Conservation (phyloP, 1,139 yeast genomes). For the Blastobotrys malaysiensis region DNA sequence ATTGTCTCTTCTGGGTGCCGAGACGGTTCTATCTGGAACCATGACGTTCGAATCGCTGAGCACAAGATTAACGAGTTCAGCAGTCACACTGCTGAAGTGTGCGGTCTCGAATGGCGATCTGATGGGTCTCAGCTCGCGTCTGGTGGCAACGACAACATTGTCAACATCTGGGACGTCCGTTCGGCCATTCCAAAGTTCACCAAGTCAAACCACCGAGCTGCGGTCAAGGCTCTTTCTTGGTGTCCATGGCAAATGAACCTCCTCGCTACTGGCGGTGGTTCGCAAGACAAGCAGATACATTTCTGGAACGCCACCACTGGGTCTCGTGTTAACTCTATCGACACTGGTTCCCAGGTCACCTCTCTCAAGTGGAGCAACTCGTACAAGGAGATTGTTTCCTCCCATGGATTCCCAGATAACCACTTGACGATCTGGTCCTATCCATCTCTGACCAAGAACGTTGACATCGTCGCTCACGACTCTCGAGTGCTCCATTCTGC, state of each 20-base stretch:
- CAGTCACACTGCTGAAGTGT: constrained; percentile 81
- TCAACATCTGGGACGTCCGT: constrained; percentile 92
- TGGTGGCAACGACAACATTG: constrained; percentile 93
- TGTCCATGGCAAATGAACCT: constrained; percentile 81
- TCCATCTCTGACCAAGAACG: constrained; percentile 82
- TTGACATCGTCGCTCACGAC: constrained; percentile 88
- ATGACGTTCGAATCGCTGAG: constrained; percentile 84
- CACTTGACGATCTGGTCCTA: constrained; percentile 79
- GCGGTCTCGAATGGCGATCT: constrained; percentile 81
- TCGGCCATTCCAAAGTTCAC: constrained; percentile 66
- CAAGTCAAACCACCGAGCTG: constrained; percentile 82
- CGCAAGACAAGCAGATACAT: constrained; percentile 82
- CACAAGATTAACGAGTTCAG: constrained; percentile 60
- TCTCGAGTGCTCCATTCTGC: constrained; percentile 80
- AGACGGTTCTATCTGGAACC: constrained; percentile 77
- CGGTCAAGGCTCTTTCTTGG: constrained; percentile 95
- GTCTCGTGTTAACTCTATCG: constrained; percentile 75
- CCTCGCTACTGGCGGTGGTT: constrained; percentile 95
- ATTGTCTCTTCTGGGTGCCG: constrained; percentile 77
- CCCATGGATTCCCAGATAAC: constrained; percentile 92
- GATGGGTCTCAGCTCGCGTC: constrained; percentile 86
- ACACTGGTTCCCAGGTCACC: constrained; percentile 91
- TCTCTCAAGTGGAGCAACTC: constrained; percentile 86
- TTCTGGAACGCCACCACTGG: constrained; percentile 97
- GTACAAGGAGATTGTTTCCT: constrained; percentile 81